Percentiles rank a stretch among this genome's conserved stretches.
Conservation (phyloP, 2,329 filamentous ascomycete species). For the Colletotrichum siamense region DNA sequence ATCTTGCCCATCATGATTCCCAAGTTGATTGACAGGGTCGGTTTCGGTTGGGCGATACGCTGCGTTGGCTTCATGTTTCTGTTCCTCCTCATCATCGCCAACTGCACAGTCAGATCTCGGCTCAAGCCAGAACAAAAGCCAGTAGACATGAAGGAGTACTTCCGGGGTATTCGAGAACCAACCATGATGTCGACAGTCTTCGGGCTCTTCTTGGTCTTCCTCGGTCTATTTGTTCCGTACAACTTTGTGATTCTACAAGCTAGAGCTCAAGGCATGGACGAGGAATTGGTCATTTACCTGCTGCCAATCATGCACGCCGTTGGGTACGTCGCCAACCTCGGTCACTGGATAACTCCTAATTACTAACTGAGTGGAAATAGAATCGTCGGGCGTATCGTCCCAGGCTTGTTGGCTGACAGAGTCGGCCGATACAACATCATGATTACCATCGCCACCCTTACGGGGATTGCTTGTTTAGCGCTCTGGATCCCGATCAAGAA, state of each 20-base stretch:
- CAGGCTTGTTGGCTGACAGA: slow-evolving; percentile 51
- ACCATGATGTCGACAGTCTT: slow-evolving; percentile 47
- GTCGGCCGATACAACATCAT: slow-evolving; percentile 52
- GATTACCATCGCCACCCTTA: slow-evolving; percentile 56
- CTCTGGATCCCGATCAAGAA: slow-evolving; percentile 55
- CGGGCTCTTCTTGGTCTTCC: slow-evolving; percentile 60
- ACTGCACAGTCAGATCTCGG: slow-evolving; percentile 43
- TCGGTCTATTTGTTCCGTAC: slow-evolving; percentile 58
- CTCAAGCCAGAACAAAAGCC: slow-evolving; percentile 50
- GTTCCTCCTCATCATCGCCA: slow-evolving; percentile 37
- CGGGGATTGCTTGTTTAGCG: slow-evolving; percentile 47
- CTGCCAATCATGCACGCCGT: slow-evolving; percentile 63
- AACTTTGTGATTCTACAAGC: slow-evolving; percentile 59
- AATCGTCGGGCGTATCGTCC: slow-evolving; percentile 57
- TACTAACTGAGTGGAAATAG: slow-evolving; percentile 28
- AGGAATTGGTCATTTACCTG: slow-evolving; percentile 48
- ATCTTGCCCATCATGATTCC: slow-evolving; percentile 67
- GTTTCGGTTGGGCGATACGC: slow-evolving; percentile 55
- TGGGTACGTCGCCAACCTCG: slow-evolving; percentile 36
- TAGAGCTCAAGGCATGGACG: slow-evolving; percentile 44
- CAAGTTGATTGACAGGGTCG: slow-evolving; percentile 52
- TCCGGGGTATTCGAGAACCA: slow-evolving; percentile 50
- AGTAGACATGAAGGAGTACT: slow-evolving; percentile 51
- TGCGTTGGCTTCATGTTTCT: slow-evolving; percentile 53
- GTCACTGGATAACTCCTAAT: accelerated